These are phyloP conservation scores for Cryphonectria japonica DNA, from an alignment of 2,329 filamentous ascomycete species.

Conservation along the genomic window DNA sequence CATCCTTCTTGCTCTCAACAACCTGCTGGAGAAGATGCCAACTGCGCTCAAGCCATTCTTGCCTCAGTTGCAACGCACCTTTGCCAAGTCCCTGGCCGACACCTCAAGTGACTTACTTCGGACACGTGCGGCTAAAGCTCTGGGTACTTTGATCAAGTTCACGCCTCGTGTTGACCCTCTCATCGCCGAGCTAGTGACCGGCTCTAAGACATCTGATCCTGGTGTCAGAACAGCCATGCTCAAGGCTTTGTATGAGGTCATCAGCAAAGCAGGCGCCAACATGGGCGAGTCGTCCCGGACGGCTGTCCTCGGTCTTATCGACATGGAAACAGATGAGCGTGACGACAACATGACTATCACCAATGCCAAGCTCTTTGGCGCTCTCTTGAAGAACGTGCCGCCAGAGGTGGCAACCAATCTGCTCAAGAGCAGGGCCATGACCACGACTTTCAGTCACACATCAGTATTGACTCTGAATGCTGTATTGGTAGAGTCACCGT, in stretches of 20 bases:
- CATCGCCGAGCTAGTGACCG: slow-evolving; percentile 90
- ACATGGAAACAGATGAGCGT: slow-evolving; percentile 76
- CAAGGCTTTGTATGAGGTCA: slow-evolving; percentile 93
- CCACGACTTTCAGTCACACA: slow-evolving; percentile 72
- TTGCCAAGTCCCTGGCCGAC: slow-evolving; percentile 94
- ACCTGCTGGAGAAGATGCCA: slow-evolving; percentile 94
- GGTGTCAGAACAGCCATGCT: slow-evolving; percentile 96
- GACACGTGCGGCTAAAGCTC: slow-evolving; percentile 85
- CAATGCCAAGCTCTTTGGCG: slow-evolving; percentile 86
- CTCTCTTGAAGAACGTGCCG: slow-evolving; percentile 84
- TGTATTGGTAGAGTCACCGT: slow-evolving; percentile 79
- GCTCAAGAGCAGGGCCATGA: slow-evolving; percentile 76
- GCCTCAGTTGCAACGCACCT: slow-evolving; percentile 93
- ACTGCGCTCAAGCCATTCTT: slow-evolving; percentile 94
- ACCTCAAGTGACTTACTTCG: slow-evolving; percentile 87
- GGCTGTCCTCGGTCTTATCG: slow-evolving; percentile 87
- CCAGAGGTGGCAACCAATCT: slow-evolving; percentile 65
- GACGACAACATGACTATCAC: slow-evolving; percentile 84
- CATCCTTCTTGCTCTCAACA: slow-evolving; percentile 92
- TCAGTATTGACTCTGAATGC: slow-evolving; percentile 89
- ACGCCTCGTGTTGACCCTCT: slow-evolving; percentile 95
- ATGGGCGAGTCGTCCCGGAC: slow-evolving; percentile 91
- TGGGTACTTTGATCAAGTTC: slow-evolving; percentile 93
- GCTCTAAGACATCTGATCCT: slow-evolving; percentile 84
- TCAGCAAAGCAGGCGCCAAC: slow-evolving; percentile 90